Evolutionary conservation across 2,329 filamentous ascomycete species (phyloP), one percentile per base, ranked within the genome.

Genomic region (Biscogniauxia sp.): DNA sequence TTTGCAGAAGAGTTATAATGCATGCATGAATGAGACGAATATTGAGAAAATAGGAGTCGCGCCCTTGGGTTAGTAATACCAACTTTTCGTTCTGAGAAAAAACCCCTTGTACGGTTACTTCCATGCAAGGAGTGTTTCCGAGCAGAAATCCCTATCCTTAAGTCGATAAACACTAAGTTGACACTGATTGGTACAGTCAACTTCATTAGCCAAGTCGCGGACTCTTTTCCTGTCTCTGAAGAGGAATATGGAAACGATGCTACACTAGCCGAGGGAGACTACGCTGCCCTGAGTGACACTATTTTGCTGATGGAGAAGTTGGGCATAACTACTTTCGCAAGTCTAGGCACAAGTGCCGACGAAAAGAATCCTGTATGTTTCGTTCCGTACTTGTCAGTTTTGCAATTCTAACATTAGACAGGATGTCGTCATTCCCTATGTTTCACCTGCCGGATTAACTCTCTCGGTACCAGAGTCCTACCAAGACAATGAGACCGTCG

Each of bases 381-480:
- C 20, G 19, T 45, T 52, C 6, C 19, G 20, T 25, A n/a, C 49
- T 57, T 54, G 56, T 63, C 28, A n/a, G 61, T 53, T 1, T 13
- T 55, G 17, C 25, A 32, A 41, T 17, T 26, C 37, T 55, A 32
- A 28, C 57, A 51, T 56, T 26, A 20, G 20, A 19, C 37, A 68
- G 64, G 72, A 73, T 52, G 66, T 70, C 15, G 69, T 73, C 26
- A 74, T 79, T 45, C 68, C 79, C 25, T 71, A 73, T 58, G 72
- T 77, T 6, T 71, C 76, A 80, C 63, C 83, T 74, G 69, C 77
- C 75, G 65, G 77, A 69, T 62, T 88, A 62, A 85, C 86, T n/a
- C 78, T 89, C 7, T 85, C 86, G 0, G 82, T 85, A 2, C 84
- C 86, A 66, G 80, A 87, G 66, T 84, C 85, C 63, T 89, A 88